A percentile compares a stretch with the other conserved stretches of the same genome.
phyloP scores from a whole-genome alignment of 169 alveolate species.

The Eimeria necatrix region DNA sequence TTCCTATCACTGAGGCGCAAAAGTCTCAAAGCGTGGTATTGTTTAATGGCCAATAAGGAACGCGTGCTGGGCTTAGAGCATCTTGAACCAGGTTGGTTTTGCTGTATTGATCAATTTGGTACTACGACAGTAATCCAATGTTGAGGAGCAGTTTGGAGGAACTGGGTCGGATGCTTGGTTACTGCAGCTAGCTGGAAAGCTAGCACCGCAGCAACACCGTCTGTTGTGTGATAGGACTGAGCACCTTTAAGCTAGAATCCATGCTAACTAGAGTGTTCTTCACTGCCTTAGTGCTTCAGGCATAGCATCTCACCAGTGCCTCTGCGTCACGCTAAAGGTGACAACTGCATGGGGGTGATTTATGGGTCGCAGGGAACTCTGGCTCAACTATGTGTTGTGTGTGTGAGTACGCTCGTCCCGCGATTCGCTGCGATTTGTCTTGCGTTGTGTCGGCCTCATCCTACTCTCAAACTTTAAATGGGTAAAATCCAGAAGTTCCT shows the following conservation, averaged over 20 bases:
- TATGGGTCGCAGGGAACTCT: conserved; percentile 78
- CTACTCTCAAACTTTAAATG: conserved; percentile 77
- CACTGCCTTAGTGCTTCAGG: conserved; percentile 71
- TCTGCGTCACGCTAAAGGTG: conserved; percentile 12
- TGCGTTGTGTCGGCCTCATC: conserved; percentile 61
- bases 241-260: conserved; percentile 84
- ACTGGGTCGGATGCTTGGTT: conserved; percentile 40
- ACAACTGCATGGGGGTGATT: conserved; percentile 32
- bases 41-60: conserved; percentile 36
- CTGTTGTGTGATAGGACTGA: conserved; percentile 82
- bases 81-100: conserved; percentile 97
- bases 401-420: conserved; percentile 82
- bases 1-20: conserved; percentile 82
- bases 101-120: conserved; percentile 66
- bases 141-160: conserved; percentile 69
- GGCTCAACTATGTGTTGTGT: conserved; percentile 77
- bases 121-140: conserved; percentile 84
- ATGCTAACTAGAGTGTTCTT: conserved; percentile 81
- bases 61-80: conserved; percentile 89
- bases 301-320: background rate
- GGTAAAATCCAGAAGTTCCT: conserved; percentile 73
- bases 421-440: conserved; percentile 81
- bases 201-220: conserved; percentile 81
- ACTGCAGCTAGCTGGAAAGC: conserved; percentile 82
- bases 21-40: conserved; percentile 43